Percentiles rank a stretch among this genome's conserved stretches.
Evolutionary conservation across 257 asterid species (phyloP).

Genomic region (Verbena officinalis): DNA sequence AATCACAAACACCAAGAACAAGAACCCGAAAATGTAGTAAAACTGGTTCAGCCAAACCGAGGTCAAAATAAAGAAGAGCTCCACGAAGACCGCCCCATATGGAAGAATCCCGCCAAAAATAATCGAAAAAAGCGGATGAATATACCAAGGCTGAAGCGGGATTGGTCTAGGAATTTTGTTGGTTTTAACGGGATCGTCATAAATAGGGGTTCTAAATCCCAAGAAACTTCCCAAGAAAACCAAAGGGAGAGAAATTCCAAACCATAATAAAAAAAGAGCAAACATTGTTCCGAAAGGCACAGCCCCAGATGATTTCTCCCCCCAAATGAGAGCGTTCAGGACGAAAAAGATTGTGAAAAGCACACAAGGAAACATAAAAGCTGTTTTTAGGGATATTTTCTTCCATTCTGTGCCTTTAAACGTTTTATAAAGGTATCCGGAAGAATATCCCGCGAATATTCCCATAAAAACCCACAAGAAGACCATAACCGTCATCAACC

Average conservation of each 20-base stretch:
- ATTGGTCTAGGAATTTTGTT: constrained; percentile 58
- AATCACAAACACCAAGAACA: constrained; percentile 47
- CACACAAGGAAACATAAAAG: constrained; percentile 46
- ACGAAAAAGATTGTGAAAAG: constrained; percentile 43
- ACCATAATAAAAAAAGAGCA: constrained; percentile 51
- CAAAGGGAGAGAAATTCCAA: constrained; percentile 53
- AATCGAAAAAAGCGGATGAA: constrained; percentile 42
- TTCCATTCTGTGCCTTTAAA: constrained; percentile 55
- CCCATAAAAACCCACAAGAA: constrained; percentile 63
- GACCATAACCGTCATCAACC: constrained; percentile 55
- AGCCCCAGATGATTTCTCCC: constrained; percentile 59
- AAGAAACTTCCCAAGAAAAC: constrained; percentile 53
- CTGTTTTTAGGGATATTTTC: constrained; percentile 43
- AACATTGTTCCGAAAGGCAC: constrained; percentile 57
- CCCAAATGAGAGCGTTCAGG: constrained; percentile 55
- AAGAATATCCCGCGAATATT: constrained; percentile 48
- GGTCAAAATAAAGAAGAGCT: constrained; percentile 54
- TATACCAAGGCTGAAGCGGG: constrained; percentile 59
- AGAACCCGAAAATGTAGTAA: constrained; percentile 61
- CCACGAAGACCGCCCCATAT: constrained; percentile 56
- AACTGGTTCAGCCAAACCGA: constrained; percentile 64
- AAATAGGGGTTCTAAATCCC: constrained; percentile 35
- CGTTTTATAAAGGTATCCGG: constrained; percentile 40
- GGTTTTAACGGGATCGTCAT: constrained; percentile 40
- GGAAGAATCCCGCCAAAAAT: constrained; percentile 57